Evolutionary conservation across 495 filamentous ascomycete species (phyloP).

Genomic region (Letharia lupina): DNA sequence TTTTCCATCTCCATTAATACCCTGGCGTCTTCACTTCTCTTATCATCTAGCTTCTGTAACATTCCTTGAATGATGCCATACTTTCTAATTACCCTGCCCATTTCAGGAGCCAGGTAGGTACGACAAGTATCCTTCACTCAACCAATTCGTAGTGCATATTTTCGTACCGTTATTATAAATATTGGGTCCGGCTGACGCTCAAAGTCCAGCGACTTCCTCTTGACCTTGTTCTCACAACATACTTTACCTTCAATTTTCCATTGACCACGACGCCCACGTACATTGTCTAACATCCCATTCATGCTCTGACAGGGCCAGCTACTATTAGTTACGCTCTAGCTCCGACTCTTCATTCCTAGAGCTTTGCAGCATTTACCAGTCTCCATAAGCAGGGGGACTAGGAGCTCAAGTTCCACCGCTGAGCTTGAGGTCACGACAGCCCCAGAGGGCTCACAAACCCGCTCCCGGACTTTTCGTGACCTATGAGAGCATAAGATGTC

Average conservation of each 20-base stretch:
- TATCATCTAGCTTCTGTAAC: background rate
- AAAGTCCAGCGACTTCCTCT: background rate
- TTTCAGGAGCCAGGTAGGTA: background rate
- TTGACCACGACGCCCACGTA: background rate
- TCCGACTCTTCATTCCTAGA: background rate
- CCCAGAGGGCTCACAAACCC: background rate
- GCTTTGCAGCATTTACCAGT: background rate
- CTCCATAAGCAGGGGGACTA: background rate
- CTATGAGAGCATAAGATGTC: constrained; percentile 34
- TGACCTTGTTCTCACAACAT: background rate
- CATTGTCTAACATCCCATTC: background rate
- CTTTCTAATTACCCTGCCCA: background rate
- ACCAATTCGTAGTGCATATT: background rate
- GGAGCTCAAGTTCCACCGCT: background rate
- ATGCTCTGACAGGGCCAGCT: background rate
- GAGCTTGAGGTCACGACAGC: background rate
- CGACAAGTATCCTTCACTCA: background rate
- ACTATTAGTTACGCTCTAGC: background rate
- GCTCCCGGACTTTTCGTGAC: background rate
- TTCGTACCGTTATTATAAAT: background rate
- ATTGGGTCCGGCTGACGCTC: background rate
- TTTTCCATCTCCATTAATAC: background rate
- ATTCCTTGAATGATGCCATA: background rate
- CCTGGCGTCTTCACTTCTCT: background rate
- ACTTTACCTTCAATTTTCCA: background rate